Evolutionary conservation across 2,329 filamentous ascomycete species (phyloP).

Genomic region (Colletotrichum brevisporum): DNA sequence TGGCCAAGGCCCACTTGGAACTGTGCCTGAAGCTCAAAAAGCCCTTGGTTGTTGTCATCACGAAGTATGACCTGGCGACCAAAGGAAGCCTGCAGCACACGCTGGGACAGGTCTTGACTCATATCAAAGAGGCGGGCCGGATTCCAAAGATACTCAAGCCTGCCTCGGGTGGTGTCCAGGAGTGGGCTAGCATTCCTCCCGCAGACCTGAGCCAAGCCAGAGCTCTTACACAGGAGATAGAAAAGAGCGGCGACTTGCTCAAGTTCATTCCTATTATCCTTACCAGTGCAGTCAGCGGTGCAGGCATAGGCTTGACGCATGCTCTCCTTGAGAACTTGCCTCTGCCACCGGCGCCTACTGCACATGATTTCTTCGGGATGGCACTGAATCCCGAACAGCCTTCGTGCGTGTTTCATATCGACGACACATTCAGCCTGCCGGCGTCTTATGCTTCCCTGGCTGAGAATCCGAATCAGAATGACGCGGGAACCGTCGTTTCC

Average conservation of each 20-base stretch:
- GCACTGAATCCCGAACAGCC: conserved; percentile 72
- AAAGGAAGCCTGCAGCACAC: conserved; percentile 78
- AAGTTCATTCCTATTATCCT: conserved; percentile 85
- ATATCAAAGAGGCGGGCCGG: conserved; percentile 81
- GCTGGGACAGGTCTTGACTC: conserved; percentile 80
- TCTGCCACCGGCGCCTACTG: conserved; percentile 69
- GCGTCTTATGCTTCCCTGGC: conserved; percentile 69
- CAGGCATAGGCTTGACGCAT: conserved; percentile 85
- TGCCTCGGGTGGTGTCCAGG: conserved; percentile 61
- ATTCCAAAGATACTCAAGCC: conserved; percentile 80
- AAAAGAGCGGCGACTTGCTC: conserved; percentile 57
- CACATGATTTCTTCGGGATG: conserved; percentile 68
- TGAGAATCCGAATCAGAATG: conserved; percentile 53
- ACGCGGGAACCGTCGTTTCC: conserved; percentile 81
- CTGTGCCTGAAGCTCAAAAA: conserved; percentile 86
- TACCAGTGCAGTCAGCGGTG: conserved; percentile 88
- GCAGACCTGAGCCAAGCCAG: conserved; percentile 72
- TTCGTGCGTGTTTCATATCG: conserved; percentile 84
- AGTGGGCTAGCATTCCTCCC: conserved; percentile 70
- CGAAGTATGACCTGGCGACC: conserved; percentile 90
- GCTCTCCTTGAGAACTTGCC: conserved; percentile 84
- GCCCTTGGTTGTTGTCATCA: conserved; percentile 86
- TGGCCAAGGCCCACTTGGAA: conserved; percentile 85
- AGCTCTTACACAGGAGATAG: conserved; percentile 66
- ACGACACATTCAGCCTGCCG: conserved; percentile 87